Percentiles rank a stretch among this genome's conserved stretches.
Conservation (phyloP, 306 rosid species). For the Cucumis cinereus region DNA sequence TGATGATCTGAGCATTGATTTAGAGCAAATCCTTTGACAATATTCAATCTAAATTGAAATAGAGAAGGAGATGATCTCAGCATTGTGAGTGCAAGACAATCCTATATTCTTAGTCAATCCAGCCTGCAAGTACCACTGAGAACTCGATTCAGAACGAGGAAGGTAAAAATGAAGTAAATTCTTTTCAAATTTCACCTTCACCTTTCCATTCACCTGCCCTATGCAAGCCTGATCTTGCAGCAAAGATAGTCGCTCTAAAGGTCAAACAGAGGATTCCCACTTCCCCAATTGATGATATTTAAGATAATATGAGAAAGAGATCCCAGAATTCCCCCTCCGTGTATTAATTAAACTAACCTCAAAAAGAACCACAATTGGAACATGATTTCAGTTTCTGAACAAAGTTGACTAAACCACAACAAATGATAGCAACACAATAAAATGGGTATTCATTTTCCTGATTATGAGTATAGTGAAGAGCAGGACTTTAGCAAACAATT, state of each 20-base stretch:
- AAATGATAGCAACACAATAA: not conserved
- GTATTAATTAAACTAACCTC: not conserved
- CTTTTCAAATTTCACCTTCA: not conserved
- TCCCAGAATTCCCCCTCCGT: not conserved
- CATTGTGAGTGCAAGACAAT: not conserved
- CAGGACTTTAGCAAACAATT: not conserved
- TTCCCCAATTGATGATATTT: not conserved
- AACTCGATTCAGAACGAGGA: not conserved
- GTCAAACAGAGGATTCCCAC: not conserved
- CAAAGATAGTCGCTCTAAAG: not conserved
- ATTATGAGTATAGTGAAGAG: not conserved
- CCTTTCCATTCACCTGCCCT: not conserved
- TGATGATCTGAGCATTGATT: not conserved
- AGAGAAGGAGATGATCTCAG: not conserved
- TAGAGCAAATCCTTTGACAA: not conserved
- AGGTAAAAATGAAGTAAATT: not conserved
- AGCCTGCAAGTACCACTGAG: not conserved
- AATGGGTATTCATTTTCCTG: not conserved
- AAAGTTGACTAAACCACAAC: not conserved
- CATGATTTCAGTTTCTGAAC: not conserved
- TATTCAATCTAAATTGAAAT: not conserved
- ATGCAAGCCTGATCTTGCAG: not conserved
- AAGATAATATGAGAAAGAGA: not conserved
- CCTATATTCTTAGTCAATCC: not conserved
- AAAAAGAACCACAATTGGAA: not conserved